Conservation (phyloP, 768 basidiomycete genomes). For the Floccularia luteovirens region DNA sequence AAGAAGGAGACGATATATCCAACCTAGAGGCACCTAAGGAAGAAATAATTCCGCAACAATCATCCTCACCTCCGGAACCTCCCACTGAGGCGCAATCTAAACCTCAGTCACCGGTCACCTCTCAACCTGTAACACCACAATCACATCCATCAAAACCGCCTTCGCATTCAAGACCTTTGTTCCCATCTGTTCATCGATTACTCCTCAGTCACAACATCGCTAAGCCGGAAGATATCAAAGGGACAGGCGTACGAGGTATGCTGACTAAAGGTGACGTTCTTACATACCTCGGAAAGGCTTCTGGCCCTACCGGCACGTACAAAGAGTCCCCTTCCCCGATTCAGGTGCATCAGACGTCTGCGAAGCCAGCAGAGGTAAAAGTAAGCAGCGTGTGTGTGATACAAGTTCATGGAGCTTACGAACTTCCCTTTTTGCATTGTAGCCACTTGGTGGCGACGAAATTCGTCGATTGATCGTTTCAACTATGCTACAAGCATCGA, state of each 20-base stretch:
- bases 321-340: constrained; percentile 34
- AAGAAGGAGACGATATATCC: constrained; percentile 93
- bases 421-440: constrained; percentile 16
- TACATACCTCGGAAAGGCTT: constrained; percentile 77
- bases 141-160: constrained; percentile 23
- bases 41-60: constrained; percentile 18
- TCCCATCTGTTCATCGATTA: constrained; percentile 86
- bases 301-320: constrained; percentile 68
- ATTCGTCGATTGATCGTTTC: constrained; percentile 61
- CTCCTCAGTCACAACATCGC: constrained; percentile 57
- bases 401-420: not conserved
- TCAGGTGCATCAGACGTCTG: constrained; percentile 23
- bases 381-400: not conserved
- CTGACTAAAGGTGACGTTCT: constrained; percentile 95
- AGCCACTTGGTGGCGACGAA: constrained; percentile 57
- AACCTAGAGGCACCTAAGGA: constrained; percentile 63
- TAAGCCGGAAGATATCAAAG: constrained; percentile 64
- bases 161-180: constrained; percentile 63
- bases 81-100: constrained; percentile 21
- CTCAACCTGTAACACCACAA: constrained; percentile 21
- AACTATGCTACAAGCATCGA: constrained; percentile 46
- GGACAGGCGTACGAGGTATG: constrained; percentile 89
- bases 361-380: constrained; percentile 30
- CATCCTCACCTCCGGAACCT: constrained; percentile 18
- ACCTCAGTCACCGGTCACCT: constrained; percentile 14